Conservation (phyloP, 2,329 filamentous ascomycete genomes). For the Nigrospora sphaerica region DNA sequence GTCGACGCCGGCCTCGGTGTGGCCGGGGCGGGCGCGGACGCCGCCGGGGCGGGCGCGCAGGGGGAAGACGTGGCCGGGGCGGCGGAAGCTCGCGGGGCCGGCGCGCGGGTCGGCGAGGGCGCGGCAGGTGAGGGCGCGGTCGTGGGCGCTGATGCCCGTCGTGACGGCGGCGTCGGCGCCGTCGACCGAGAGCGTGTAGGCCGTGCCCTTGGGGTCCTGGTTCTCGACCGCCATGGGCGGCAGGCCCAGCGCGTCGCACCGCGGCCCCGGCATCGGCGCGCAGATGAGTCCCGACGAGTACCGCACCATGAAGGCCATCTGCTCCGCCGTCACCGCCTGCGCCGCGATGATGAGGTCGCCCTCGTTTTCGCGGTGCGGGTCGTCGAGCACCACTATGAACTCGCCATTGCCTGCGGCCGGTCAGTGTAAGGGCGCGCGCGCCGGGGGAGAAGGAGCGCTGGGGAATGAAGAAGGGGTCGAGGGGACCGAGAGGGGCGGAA, state of each 20-base stretch:
- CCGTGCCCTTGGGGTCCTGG: conserved; percentile 83
- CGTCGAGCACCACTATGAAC: conserved; percentile 94
- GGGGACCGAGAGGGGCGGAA: conserved; percentile 3
- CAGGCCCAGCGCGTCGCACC: conserved; percentile 65
- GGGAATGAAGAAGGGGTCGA: conserved; percentile 2
- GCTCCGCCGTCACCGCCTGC: conserved; percentile 71
- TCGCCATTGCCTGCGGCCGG: conserved; percentile 60
- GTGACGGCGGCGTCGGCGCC: conserved; percentile 64
- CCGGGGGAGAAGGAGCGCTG: background rate
- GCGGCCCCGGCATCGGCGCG: conserved; percentile 67
- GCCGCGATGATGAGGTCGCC: conserved; percentile 96
- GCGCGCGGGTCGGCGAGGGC: conserved; percentile 62
- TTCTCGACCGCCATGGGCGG: conserved; percentile 76
- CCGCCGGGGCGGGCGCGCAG: conserved; percentile 73
- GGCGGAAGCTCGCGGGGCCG: conserved; percentile 56
- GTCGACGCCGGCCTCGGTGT: conserved; percentile 91
- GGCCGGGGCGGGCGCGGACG: conserved; percentile 70
- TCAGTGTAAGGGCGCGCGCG: conserved; percentile 2
- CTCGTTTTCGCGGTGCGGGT: conserved; percentile 90
- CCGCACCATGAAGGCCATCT: conserved; percentile 95
- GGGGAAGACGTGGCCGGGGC: conserved; percentile 88
- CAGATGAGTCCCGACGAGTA: conserved; percentile 89
- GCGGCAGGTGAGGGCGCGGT: conserved; percentile 76
- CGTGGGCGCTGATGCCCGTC: conserved; percentile 85
- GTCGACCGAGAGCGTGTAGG: conserved; percentile 89